Conservation (phyloP, 2,329 filamentous ascomycete genomes). For the Penicillium sp. region DNA sequence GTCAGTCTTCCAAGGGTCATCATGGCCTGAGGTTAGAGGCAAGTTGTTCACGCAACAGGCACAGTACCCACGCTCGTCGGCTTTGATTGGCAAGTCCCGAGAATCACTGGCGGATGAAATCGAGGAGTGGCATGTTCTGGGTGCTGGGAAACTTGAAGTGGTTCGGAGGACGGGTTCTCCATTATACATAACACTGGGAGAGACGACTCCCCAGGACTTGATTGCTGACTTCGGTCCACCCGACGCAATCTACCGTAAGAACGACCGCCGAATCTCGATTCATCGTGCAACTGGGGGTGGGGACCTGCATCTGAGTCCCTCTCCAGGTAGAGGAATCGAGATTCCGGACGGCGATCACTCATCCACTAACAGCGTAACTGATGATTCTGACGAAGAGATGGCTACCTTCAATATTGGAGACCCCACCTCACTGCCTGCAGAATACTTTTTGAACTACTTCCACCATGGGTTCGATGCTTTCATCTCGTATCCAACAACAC, state of each 20-base stretch:
- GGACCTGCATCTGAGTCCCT: slow-evolving; percentile 37
- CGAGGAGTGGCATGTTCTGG: slow-evolving; percentile 74
- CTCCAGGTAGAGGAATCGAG: slow-evolving; percentile 39
- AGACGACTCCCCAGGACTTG: slow-evolving; percentile 89
- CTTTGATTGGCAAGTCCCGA: slow-evolving; percentile 67
- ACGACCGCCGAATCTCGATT: slow-evolving; percentile 83
- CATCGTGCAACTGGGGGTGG: slow-evolving; percentile 52
- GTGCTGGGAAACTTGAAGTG: slow-evolving; percentile 75
- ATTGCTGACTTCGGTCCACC: slow-evolving; percentile 88
- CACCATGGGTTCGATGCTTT: slow-evolving; percentile 91
- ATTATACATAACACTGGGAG: slow-evolving; percentile 72
- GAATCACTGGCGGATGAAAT: slow-evolving; percentile 87
- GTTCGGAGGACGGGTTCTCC: slow-evolving; percentile 67
- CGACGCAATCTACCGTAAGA: slow-evolving; percentile 90
- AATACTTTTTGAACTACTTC: slow-evolving; percentile 96
- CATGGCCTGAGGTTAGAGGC: slow-evolving; percentile 80
- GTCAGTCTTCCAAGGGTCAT: slow-evolving; percentile 86
- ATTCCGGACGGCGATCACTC: slow-evolving; percentile 72
- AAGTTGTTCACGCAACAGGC: slow-evolving; percentile 74
- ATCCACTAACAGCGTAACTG: slow-evolving; percentile 68
- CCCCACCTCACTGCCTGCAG: slow-evolving; percentile 45
- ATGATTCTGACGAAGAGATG: slow-evolving; percentile 64
- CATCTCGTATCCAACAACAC: slow-evolving; percentile 71
- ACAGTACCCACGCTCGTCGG: slow-evolving; percentile 70
- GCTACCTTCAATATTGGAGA: slow-evolving; percentile 62